Base-by-base conservation (phyloP, 1,284 basidiomycete genomes). In the Ceratobasidium sp. region DNA sequence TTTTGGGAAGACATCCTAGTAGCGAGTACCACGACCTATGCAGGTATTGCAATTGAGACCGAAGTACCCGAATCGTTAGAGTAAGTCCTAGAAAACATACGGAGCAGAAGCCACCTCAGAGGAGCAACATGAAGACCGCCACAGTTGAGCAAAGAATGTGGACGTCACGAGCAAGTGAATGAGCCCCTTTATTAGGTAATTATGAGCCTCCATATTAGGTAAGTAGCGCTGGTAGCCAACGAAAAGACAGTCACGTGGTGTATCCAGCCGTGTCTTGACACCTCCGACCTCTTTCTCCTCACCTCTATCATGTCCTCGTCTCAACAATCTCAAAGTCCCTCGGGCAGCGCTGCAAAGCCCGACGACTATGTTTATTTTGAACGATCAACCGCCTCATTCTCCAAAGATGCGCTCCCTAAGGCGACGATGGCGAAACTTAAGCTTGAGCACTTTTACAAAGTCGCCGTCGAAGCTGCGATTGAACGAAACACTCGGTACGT, bases 371-470 rank as follows among this genome's bases (percentile, higher is more conserved):
- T 99, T 79, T 98, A 97, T 86, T 99, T 99, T 84, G 94, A 98
- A 82, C 88, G 97, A 69, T 92, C 91, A 69, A 93, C 94, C 1
- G 85, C 87, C 60, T 90, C 90, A 76, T 97, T 98, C 85, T 93
- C 92, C 41, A 91, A 96, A 78, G 91, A 94, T 80, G 94, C 95
- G 47, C 88, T 96, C 73, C 95, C 97, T 75, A 94, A 96, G 76
- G 93, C 96, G 3, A 98, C 96, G 72, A 94, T 94, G 24, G 96
- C 97, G 41, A 98, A 99, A 84, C 90, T 99, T 83, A 98, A 98
- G 84, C 90, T 99, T 72, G 97, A 98, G 84, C 94, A 97, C 76
- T 98, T 93, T 84, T 99, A 99, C 88, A 98, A 98, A 84, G 93
- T 98, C 75, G 93, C 93, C 0, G 95, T 98, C 33, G 94, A 97